Evolutionary conservation across 192 early-diverging fungal genomes (phyloP).

Genomic region (Blastocladiella britannica): DNA sequence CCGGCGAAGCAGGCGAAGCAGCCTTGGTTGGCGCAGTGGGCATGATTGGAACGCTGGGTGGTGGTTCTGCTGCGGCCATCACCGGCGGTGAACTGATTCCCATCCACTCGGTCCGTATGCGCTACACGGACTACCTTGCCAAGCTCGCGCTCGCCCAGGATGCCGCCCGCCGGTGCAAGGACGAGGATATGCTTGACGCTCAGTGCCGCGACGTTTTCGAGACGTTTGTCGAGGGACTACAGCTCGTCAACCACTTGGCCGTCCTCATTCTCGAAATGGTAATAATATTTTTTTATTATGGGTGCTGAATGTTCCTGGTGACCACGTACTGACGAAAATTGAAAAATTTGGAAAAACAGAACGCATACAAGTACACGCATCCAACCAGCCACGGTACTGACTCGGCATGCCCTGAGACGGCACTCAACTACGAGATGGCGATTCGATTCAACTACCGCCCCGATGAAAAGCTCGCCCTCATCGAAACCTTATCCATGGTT

Average conservation of each 20-base stretch:
- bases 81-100: no score
- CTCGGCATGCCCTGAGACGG: background rate
- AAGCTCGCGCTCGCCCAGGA: background rate
- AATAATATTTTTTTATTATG: no score
- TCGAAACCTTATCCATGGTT: conserved; percentile 29
- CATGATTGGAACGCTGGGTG: no score
- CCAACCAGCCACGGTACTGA: background rate
- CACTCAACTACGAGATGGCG: conserved; percentile 6
- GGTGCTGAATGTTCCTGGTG: no score
- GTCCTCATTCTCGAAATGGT: background rate
- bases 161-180: background rate
- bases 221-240: background rate
- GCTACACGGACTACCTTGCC: background rate
- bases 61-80: no score
- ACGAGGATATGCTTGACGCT: background rate
- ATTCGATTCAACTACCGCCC: conserved; percentile 22
- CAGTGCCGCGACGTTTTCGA: background rate
- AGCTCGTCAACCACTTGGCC: background rate
- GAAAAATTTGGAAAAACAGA: no score
- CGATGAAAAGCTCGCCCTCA: conserved; percentile 18
- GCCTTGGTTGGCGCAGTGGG: no score
- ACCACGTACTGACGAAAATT: no score
- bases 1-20: no score
- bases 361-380: background rate
- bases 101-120: no score